Evolutionary conservation across 192 early-diverging fungal genomes (phyloP).

Genomic region (Linnemannia exigua): DNA sequence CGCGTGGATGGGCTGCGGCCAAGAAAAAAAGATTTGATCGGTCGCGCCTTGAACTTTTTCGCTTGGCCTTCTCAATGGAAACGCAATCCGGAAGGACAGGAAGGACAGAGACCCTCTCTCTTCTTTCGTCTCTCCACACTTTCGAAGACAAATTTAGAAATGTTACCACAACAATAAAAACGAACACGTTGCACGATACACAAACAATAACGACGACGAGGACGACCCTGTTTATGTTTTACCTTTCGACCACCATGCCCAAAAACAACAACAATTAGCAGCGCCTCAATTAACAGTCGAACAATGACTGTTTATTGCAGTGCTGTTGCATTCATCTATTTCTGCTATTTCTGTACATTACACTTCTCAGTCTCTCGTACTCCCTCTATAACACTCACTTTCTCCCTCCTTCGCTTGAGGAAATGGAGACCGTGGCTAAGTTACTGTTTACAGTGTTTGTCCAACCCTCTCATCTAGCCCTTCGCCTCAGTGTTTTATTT

Average conservation of each 20-base stretch:
- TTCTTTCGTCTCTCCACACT: neutral
- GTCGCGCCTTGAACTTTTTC: neutral
- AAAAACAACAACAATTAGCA: neutral
- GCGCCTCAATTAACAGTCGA: neutral
- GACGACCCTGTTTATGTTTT: neutral
- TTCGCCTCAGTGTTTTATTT: neutral
- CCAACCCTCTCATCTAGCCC: neutral
- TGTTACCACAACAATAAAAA: neutral
- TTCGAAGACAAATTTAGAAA: slow-evolving; percentile 28
- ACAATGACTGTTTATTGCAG: neutral
- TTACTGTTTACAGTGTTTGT: neutral
- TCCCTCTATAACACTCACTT: no score
- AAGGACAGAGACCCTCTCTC: neutral
- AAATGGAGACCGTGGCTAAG: neutral
- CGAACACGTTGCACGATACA: neutral
- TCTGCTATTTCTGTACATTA: neutral
- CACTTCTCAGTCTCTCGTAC: neutral
- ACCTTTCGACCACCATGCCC: neutral
- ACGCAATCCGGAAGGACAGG: neutral
- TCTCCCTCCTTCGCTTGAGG: neutral
- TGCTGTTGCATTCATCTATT: neutral
- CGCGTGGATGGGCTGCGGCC: slow-evolving; percentile 31
- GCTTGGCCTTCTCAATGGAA: neutral
- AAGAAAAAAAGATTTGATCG: slow-evolving; percentile 15
- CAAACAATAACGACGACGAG: neutral